Percentiles rank a stretch among this genome's conserved stretches.
Conservation (phyloP, 148 eudicot species). For the Spergularia bocconei region DNA sequence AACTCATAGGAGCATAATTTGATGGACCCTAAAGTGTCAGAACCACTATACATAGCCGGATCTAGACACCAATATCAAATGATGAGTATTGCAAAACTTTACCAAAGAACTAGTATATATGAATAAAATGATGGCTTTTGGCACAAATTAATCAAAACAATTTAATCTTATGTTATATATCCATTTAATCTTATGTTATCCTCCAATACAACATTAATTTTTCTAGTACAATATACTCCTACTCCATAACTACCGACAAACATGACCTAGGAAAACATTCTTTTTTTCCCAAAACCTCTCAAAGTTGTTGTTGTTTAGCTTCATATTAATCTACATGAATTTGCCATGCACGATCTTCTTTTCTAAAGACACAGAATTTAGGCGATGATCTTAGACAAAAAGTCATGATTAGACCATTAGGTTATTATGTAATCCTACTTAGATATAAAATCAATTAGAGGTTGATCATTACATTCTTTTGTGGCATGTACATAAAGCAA, state of each 20-base stretch:
- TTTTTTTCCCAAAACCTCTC: conserved; percentile 6
- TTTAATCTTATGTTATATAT: not conserved
- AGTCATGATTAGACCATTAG: conserved; percentile 12
- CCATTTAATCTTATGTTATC: too few relatives aligned
- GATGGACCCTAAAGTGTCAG: too few relatives aligned
- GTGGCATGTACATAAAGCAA: conserved; percentile 20
- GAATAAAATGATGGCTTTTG: too few relatives aligned
- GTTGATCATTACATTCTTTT: conserved; percentile 24
- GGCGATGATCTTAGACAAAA: not conserved
- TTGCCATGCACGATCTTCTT: conserved; percentile 5
- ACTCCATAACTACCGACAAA: conserved; percentile 19
- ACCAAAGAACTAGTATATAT: too few relatives aligned
- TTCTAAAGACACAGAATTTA: conserved; percentile 9
- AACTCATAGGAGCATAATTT: too few relatives aligned
- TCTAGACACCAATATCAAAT: too few relatives aligned
- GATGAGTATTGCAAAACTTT: too few relatives aligned
- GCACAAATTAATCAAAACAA: too few relatives aligned
- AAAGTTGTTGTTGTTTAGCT: conserved; percentile 14
- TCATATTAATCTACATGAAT: conserved; percentile 11
- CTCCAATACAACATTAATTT: conserved; percentile 7
- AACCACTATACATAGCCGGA: too few relatives aligned
- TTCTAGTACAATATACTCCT: not conserved
- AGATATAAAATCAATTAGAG: conserved; percentile 17
- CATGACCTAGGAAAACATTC: conserved; percentile 8
- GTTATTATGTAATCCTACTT: not conserved